Percentiles rank a stretch among this genome's conserved stretches.
Conservation (phyloP, 148 eudicot genomes). For the Silene conica region DNA sequence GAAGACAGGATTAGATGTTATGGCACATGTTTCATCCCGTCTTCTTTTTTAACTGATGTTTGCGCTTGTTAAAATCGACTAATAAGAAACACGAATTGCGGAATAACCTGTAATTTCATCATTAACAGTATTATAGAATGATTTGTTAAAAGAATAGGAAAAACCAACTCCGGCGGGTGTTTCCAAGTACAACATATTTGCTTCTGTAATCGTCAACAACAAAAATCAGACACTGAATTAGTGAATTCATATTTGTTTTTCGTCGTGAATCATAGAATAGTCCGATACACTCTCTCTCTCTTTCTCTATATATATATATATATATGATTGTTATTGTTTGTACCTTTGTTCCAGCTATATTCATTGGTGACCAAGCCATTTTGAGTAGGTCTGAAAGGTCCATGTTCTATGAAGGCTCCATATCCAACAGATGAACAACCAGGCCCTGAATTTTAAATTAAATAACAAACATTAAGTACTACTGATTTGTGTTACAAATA, state of each 20-base stretch:
- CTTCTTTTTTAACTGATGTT: not conserved
- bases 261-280: too few relatives aligned
- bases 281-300: too few relatives aligned
- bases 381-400: constrained; percentile 63
- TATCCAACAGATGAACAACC: constrained; percentile 81
- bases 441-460: constrained; percentile 45
- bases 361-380: constrained; percentile 49
- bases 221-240: not conserved
- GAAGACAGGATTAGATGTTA: not conserved
- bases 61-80: not conserved
- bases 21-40: not conserved
- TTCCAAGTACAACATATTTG: constrained; percentile 76
- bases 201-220: constrained; percentile 42
- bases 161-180: constrained; percentile 86
- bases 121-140: constrained; percentile 44
- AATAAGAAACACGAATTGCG: not conserved
- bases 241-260: not conserved
- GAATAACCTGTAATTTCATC: constrained; percentile 58
- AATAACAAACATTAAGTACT: not conserved
- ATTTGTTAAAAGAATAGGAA: constrained; percentile 53
- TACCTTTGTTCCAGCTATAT: constrained; percentile 82
- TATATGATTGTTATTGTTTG: not conserved
- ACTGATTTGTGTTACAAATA: too few relatives aligned
- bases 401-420: constrained; percentile 76
- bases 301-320: too few relatives aligned